Evolutionary conservation across 2,329 filamentous ascomycete species (phyloP).

Genomic region (Aureobasidium pullulans): DNA sequence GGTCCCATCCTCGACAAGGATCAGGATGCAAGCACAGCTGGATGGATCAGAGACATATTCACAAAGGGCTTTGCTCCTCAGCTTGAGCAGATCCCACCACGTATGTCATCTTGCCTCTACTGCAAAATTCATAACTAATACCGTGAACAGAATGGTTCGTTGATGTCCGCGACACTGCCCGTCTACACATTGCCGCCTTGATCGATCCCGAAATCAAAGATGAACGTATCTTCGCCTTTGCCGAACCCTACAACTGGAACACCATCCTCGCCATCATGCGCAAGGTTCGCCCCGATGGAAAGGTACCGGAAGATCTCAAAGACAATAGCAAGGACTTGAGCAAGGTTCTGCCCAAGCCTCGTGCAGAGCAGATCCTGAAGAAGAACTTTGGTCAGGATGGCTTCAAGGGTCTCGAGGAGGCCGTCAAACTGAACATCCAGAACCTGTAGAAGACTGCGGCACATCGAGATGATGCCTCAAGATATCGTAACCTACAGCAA

Average conservation of each 20-base stretch:
- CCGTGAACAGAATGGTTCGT: slow-evolving; percentile 29
- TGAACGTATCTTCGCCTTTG: slow-evolving; percentile 47
- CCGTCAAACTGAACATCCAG: slow-evolving; percentile 15
- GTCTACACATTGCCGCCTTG: slow-evolving; percentile 43
- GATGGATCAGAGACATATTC: slow-evolving; percentile 12
- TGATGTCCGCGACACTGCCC: slow-evolving; percentile 39
- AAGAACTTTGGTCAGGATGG: slow-evolving; percentile 22
- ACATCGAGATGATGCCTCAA: background rate
- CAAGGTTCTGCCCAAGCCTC: slow-evolving; percentile 11
- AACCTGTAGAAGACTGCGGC: slow-evolving; percentile 1
- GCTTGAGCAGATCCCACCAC: slow-evolving; percentile 9
- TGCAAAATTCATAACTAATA: background rate
- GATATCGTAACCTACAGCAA: background rate
- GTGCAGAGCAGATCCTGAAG: slow-evolving; percentile 25
- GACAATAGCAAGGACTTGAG: slow-evolving; percentile 20
- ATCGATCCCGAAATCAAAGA: slow-evolving; percentile 36
- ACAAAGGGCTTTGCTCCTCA: background rate
- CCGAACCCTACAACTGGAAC: slow-evolving; percentile 38
- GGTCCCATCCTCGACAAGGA: slow-evolving; percentile 14
- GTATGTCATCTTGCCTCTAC: background rate
- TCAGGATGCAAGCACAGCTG: slow-evolving; percentile 14
- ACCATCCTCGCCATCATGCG: slow-evolving; percentile 30
- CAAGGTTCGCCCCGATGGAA: slow-evolving; percentile 29
- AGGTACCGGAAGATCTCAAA: slow-evolving; percentile 25
- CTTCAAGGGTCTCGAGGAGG: slow-evolving; percentile 25